phyloP scores from a whole-genome alignment of 345 rosid species.

The Acer yangbiense region DNA sequence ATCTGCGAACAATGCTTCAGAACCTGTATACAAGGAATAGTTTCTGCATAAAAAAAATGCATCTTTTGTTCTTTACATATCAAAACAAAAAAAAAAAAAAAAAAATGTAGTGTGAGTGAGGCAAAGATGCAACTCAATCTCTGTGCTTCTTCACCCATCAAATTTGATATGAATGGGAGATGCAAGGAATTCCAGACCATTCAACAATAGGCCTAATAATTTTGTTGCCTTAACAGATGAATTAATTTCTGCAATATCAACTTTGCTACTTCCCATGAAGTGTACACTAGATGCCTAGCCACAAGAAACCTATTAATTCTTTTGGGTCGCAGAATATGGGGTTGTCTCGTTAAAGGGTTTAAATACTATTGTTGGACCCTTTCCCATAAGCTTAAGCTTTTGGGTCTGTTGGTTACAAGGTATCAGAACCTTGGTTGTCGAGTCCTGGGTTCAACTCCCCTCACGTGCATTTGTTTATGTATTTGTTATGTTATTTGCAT shows the following conservation, averaged over 20 bases:
- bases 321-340: not conserved
- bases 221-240: not conserved
- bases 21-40: constrained; percentile 46
- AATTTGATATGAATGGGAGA: not conserved
- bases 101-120: not conserved
- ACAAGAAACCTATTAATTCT: not conserved
- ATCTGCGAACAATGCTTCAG: constrained; percentile 90
- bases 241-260: not conserved
- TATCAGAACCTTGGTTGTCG: no score
- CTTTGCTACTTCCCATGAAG: not conserved
- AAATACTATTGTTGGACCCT: no score
- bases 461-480: no score
- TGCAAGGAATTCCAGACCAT: not conserved
- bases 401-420: no score
- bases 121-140: not conserved
- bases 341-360: not conserved
- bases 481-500: no score
- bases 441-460: no score
- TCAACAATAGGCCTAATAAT: not conserved
- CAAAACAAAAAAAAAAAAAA: not conserved
- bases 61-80: not conserved
- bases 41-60: constrained; percentile 1
- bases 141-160: constrained; percentile 10
- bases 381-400: no score
- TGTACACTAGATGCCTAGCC: not conserved